Evolutionary conservation across 2,329 filamentous ascomycete genomes (phyloP), one percentile per base, ranked within the genome.

Genomic region (Akanthomyces dipterigenus): DNA sequence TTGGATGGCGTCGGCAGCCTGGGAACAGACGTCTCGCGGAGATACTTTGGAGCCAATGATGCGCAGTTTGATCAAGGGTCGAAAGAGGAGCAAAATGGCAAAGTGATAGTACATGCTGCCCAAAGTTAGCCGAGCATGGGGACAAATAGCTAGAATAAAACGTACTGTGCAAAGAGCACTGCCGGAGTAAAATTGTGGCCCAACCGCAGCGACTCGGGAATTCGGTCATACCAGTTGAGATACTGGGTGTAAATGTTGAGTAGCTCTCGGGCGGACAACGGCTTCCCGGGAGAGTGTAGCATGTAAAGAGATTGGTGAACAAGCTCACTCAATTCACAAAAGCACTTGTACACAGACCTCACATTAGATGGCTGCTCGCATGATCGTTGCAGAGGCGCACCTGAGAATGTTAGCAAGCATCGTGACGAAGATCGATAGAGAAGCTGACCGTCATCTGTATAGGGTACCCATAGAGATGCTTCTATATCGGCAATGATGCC

Each of bases 111-210:
- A 85, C 86, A 89, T 87, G 70, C 85, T 87, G 62, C 12, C 54
- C 18, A 8, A 51, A 65, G 45, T 70, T 62, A 58, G 54, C 46
- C 12, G 3, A 1, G 8, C 1, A 18, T 9, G 18, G 4, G 36
- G 1, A 11, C 12, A 7, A 43, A 1, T 4, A 11, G 9, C 8
- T 26, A 14, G 22, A 28, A 16, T 16, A 38, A 8, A 3, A 34
- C 88, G 78, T 77, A 91, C 88, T 91, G 88, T 42, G 88, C 82
- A 63, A 89, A 87, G 22, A 92, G 74, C 40, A 91, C 87, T 50
- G 89, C 86, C 12, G 89, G 88, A 3, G 88, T 88, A 57, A 89
- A 89, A 65, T 87, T 89, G 63, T 88, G 82, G 2, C 85, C 85
- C 3, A 91, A 72, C 24, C 82, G 78, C 55, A 91, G 76, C 2